These are phyloP conservation scores for Penicillium crystallinum DNA, from an alignment of 495 filamentous ascomycete genomes.

Conservation along the genomic window DNA sequence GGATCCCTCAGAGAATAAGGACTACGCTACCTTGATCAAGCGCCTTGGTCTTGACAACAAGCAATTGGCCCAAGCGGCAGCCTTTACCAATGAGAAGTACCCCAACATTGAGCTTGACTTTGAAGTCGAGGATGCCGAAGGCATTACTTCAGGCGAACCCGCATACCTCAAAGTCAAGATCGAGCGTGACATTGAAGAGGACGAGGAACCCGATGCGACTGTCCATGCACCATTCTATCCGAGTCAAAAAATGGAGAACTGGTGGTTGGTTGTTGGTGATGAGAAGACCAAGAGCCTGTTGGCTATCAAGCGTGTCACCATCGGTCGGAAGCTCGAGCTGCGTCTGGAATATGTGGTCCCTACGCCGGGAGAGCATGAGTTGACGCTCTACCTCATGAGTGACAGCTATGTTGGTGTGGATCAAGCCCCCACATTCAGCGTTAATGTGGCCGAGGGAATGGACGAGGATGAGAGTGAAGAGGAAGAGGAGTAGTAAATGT, in stretches of 20 bases:
- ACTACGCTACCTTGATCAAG: constrained; percentile 70
- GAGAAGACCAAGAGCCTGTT: constrained; percentile 79
- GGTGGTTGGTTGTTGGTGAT: constrained; percentile 90
- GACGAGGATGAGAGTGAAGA: constrained; percentile 89
- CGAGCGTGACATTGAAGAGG: constrained; percentile 75
- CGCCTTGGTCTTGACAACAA: constrained; percentile 70
- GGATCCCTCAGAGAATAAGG: constrained; percentile 83
- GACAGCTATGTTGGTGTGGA: constrained; percentile 98
- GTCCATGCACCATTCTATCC: constrained; percentile 98
- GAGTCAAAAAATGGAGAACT: constrained; percentile 90
- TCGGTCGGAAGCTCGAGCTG: constrained; percentile 69
- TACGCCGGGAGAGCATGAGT: constrained; percentile 73
- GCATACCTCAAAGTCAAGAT: constrained; percentile 82
- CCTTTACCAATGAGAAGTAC: constrained; percentile 95
- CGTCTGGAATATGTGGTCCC: constrained; percentile 86
- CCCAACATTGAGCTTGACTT: constrained; percentile 89
- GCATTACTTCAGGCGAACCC: constrained; percentile 71
- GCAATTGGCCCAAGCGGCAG: constrained; percentile 82
- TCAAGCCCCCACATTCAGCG: constrained; percentile 84
- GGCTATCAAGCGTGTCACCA: constrained; percentile 90
- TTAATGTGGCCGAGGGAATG: constrained; percentile 86
- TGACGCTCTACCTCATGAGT: constrained; percentile 93
- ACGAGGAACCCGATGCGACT: constrained; percentile 70
- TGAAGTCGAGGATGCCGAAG: constrained; percentile 74
- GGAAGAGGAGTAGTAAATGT: constrained; percentile 57